These are phyloP conservation scores for Coniochaeta hoffmannii DNA, from an alignment of 2,329 filamentous ascomycete genomes.

Conservation along the genomic window DNA sequence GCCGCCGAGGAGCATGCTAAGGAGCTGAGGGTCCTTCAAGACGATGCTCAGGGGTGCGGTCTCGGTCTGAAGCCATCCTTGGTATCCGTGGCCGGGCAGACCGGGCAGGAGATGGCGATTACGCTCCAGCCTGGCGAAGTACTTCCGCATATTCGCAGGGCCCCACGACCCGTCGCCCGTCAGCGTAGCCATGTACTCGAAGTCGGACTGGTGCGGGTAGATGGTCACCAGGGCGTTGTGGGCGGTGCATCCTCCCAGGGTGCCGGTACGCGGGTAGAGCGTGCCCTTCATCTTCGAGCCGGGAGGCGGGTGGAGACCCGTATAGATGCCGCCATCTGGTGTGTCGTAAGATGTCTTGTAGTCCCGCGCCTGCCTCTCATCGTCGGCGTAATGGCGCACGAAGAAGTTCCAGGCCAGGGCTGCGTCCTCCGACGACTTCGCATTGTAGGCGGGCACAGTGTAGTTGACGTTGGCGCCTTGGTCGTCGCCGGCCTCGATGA, in stretches of 20 bases:
- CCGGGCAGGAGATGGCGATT: slow-evolving; percentile 39
- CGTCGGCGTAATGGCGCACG: slow-evolving; percentile 51
- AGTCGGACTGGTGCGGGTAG: slow-evolving; percentile 32
- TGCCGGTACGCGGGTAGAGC: slow-evolving; percentile 28
- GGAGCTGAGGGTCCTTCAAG: background rate
- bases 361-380: slow-evolving; percentile 38
- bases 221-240: slow-evolving; percentile 29
- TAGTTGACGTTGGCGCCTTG: slow-evolving; percentile 26
- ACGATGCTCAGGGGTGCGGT: background rate
- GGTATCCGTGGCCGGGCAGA: background rate
- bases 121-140: slow-evolving; percentile 46
- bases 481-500: slow-evolving; percentile 51
- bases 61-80: background rate
- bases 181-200: slow-evolving; percentile 28
- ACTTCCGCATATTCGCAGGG: slow-evolving; percentile 50
- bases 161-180: slow-evolving; percentile 36
- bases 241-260: slow-evolving; percentile 28
- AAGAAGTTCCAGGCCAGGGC: slow-evolving; percentile 48
- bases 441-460: slow-evolving; percentile 16
- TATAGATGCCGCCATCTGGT: slow-evolving; percentile 27
- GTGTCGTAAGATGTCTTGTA: slow-evolving; percentile 37
- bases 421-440: slow-evolving; percentile 15
- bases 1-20: slow-evolving; percentile 31
- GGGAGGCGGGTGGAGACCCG: slow-evolving; percentile 23
- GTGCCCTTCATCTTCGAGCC: slow-evolving; percentile 24